Percentiles rank a stretch among this genome's conserved stretches.
Evolutionary conservation across 1,284 basidiomycete genomes (phyloP).

Genomic region (Vanrija sp.): DNA sequence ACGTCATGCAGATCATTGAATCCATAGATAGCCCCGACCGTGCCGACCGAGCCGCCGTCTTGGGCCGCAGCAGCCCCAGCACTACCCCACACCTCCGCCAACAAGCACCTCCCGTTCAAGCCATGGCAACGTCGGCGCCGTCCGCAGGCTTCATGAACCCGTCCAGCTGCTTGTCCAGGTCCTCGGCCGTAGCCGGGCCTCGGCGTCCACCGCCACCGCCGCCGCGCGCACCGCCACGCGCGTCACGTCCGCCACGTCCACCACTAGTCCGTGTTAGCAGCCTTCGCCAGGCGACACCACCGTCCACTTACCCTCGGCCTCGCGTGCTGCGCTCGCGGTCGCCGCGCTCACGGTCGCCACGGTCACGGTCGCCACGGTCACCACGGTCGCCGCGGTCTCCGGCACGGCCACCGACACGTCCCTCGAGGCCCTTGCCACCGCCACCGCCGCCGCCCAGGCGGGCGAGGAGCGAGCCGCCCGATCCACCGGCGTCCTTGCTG

Average conservation of each 20-base stretch:
- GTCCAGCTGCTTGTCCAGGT: constrained; percentile 86
- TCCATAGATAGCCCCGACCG: no score
- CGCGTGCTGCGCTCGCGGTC: constrained; percentile 1
- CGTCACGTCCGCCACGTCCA: background rate
- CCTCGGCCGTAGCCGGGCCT: constrained; percentile 64
- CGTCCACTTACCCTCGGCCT: background rate
- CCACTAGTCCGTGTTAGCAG: constrained; percentile 60
- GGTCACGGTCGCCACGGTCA: background rate
- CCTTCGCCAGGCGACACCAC: constrained; percentile 44
- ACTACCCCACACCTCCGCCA: no score
- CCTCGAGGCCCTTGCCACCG: background rate
- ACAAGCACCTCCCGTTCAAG: background rate
- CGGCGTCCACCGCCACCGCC: constrained; percentile 40
- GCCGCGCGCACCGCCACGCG: background rate
- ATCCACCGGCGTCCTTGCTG: background rate
- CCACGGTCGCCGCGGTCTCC: constrained; percentile 11
- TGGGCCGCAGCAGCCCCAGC: no score
- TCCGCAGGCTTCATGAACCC: constrained; percentile 75
- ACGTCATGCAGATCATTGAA: no score
- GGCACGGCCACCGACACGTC: no score
- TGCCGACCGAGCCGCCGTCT: no score
- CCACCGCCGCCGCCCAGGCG: background rate
- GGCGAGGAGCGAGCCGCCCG: constrained; percentile 1
- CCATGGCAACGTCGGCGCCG: constrained; percentile 15
- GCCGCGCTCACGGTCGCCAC: background rate